Conservation (phyloP, 805 yeast genomes). For the Pichia nakasei region DNA sequence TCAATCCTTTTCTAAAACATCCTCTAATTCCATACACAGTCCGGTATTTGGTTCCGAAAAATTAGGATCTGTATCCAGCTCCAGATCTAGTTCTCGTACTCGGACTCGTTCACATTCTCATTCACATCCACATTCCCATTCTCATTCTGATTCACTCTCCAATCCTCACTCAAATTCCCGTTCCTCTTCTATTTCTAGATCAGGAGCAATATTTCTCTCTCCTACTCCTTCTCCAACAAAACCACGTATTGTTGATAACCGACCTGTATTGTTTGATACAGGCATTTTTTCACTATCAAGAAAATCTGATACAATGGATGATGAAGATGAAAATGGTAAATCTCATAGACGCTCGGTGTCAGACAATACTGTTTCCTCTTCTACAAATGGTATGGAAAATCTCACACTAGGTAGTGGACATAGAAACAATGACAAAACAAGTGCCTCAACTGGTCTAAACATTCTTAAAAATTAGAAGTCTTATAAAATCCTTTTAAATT, state of each 20-base stretch:
- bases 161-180: slow-evolving; percentile 4
- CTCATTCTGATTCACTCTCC: not conserved
- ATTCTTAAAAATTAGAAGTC: not conserved
- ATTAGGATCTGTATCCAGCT: not conserved
- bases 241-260: not conserved
- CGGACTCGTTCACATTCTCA: not conserved
- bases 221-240: not conserved
- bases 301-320: not conserved
- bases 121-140: not conserved
- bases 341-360: not conserved
- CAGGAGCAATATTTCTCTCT: not conserved
- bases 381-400: not conserved
- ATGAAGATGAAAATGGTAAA: not conserved
- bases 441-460: not conserved
- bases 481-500: not conserved
- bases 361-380: not conserved
- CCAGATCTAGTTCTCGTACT: not conserved
- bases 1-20: not conserved
- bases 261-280: not conserved
- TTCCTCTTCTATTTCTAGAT: slow-evolving; percentile 3
- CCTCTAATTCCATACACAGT: not conserved
- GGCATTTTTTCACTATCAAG: not conserved
- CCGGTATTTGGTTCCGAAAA: no score
- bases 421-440: not conserved
- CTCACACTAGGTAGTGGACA: not conserved